Conservation (phyloP, 2,329 filamentous ascomycete genomes). For the Zasmidium cellare region DNA sequence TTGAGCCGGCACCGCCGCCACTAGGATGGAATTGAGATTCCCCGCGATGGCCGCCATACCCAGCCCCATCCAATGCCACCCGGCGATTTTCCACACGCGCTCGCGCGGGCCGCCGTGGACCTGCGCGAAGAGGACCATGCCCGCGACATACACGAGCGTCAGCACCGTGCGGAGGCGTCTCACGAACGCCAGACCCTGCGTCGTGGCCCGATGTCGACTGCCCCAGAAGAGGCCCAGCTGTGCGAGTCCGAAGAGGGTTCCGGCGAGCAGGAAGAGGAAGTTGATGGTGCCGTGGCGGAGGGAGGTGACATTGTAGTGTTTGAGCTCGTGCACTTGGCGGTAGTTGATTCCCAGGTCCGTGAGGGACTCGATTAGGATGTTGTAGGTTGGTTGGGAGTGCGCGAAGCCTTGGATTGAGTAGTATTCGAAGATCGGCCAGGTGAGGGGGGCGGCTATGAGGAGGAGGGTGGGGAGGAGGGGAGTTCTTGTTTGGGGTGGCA, state of each 20-base stretch:
- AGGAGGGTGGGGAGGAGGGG: slow-evolving; percentile 15
- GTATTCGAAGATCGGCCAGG: slow-evolving; percentile 15
- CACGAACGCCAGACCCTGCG: no score
- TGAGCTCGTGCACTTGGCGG: slow-evolving; percentile 25
- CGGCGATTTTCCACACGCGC: slow-evolving; percentile 20
- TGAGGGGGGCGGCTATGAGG: slow-evolving; percentile 7
- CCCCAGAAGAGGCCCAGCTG: slow-evolving; percentile 13
- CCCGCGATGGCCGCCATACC: slow-evolving; percentile 15
- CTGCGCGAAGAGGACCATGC: slow-evolving; percentile 17
- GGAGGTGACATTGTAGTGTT: slow-evolving; percentile 23
- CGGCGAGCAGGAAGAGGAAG: slow-evolving; percentile 16
- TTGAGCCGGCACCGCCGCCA: not conserved
- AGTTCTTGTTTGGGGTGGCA: not conserved
- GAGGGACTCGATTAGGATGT: slow-evolving; percentile 20
- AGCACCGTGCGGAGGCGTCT: no score
- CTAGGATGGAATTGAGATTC: slow-evolving; percentile 20
- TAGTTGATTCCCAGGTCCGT: slow-evolving; percentile 23
- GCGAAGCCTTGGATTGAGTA: slow-evolving; percentile 14
- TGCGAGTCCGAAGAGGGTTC: slow-evolving; percentile 13
- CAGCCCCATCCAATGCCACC: slow-evolving; percentile 24
- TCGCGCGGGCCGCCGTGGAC: slow-evolving; percentile 24
- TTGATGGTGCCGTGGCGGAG: slow-evolving; percentile 9
- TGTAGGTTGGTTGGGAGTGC: slow-evolving; percentile 12
- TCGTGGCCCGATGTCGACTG: slow-evolving; percentile 2
- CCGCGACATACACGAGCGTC: slow-evolving; percentile 12